A percentile compares a stretch with the other conserved stretches of the same genome.
Evolutionary conservation across 1,284 basidiomycete genomes (phyloP).

Genomic region (Sanguinoderma infundibulare): DNA sequence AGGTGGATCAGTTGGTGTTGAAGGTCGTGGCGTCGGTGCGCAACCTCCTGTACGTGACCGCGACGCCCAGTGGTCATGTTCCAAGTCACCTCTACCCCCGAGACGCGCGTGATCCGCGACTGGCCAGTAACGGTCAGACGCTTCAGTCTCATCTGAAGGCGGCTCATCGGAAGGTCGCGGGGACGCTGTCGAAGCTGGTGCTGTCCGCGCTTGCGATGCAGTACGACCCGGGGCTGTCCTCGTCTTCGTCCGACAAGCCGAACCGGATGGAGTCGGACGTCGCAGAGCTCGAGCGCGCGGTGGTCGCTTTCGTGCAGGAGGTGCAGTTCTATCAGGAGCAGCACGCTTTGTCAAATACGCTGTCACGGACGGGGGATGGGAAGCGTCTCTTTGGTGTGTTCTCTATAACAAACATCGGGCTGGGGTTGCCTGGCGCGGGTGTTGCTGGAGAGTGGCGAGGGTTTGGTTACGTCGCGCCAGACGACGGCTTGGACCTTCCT

Average conservation of each 20-base stretch:
- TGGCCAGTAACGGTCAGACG: slow-evolving; percentile 52
- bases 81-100: slow-evolving; percentile 59
- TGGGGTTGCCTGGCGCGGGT: slow-evolving; percentile 76
- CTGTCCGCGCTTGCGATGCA: slow-evolving; percentile 78
- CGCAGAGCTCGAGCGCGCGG: slow-evolving; percentile 76
- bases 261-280: slow-evolving; percentile 78
- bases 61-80: slow-evolving; percentile 65
- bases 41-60: slow-evolving; percentile 74
- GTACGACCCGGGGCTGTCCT: slow-evolving; percentile 68
- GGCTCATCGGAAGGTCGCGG: slow-evolving; percentile 77
- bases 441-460: slow-evolving; percentile 74
- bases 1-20: slow-evolving; percentile 66
- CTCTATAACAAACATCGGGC: slow-evolving; percentile 64
- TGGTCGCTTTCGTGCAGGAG: slow-evolving; percentile 74
- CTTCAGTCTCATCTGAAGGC: slow-evolving; percentile 62
- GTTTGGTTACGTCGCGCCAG: slow-evolving; percentile 72
- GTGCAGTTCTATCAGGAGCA: slow-evolving; percentile 62
- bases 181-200: slow-evolving; percentile 77
- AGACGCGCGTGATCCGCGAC: slow-evolving; percentile 47
- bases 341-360: slow-evolving; percentile 36
- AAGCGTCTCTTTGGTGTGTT: slow-evolving; percentile 72
- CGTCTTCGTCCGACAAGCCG: slow-evolving; percentile 62
- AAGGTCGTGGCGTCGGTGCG: slow-evolving; percentile 73
- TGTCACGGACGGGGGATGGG: slow-evolving; percentile 31
- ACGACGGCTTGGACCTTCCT: slow-evolving; percentile 53